Conservation (phyloP, 2,329 filamentous ascomycete genomes). For the Ophiostoma montium region DNA sequence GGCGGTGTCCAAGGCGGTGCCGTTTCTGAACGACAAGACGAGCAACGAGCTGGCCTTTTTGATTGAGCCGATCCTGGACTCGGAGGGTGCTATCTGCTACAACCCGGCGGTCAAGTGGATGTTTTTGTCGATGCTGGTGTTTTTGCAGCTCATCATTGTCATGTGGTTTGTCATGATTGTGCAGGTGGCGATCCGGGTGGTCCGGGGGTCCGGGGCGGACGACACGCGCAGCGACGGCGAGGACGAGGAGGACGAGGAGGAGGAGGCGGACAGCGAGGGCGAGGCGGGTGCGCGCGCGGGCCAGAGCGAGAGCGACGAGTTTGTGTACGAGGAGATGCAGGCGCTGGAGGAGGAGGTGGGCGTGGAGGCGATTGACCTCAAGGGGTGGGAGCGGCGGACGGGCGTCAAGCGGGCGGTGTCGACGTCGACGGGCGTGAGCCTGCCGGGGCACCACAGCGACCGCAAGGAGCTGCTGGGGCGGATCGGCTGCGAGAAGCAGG, state of each 20-base stretch:
- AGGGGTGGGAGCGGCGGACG: slow-evolving; percentile 44
- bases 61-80: slow-evolving; percentile 57
- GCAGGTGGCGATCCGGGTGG: slow-evolving; percentile 64
- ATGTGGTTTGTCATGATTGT: slow-evolving; percentile 84
- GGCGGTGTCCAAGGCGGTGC: slow-evolving; percentile 3
- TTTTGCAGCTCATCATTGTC: slow-evolving; percentile 66
- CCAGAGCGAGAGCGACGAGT: slow-evolving; percentile 34
- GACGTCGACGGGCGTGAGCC: slow-evolving; percentile 45
- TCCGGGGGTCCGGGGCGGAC: slow-evolving; percentile 64
- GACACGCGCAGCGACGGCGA: slow-evolving; percentile 83
- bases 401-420: slow-evolving; percentile 37
- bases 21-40: not conserved
- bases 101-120: slow-evolving; percentile 57
- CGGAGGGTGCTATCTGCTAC: slow-evolving; percentile 66
- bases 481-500: slow-evolving; percentile 71
- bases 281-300: slow-evolving; percentile 41
- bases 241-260: slow-evolving; percentile 45
- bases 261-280: slow-evolving; percentile 37
- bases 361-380: slow-evolving; percentile 55
- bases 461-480: slow-evolving; percentile 68
- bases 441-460: slow-evolving; percentile 58
- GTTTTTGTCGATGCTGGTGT: slow-evolving; percentile 64
- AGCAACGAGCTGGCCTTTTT: slow-evolving; percentile 44
- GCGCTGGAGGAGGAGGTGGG: slow-evolving; percentile 62
- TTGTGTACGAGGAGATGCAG: slow-evolving; percentile 33